Evolutionary conservation across 2,329 filamentous ascomycete species (phyloP), one percentile per base, ranked within the genome.

Genomic region (Lojkania enalia): DNA sequence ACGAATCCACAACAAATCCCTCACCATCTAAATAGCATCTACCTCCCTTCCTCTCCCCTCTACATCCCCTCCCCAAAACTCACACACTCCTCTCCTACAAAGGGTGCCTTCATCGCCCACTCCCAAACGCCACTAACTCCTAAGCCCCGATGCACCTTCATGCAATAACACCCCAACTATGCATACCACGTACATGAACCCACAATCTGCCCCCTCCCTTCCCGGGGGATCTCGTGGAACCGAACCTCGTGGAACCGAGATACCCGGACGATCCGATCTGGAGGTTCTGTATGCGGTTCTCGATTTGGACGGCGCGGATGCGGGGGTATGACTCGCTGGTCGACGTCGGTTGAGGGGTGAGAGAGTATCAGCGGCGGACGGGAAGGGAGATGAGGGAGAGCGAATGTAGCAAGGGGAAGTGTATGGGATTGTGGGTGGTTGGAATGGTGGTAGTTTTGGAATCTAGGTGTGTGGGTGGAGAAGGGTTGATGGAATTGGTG

Each of bases 141-240:
- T 13, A 27, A 5, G 23, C 37, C 21, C n/a, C 23, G 23, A n/a
- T 7, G 16, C 15, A 18, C 27, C 18, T 27, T 38, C 35, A 44
- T 44, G 42, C 42, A 44, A 44, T 44, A 44, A 23, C 35, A 39
- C 23, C 33, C 12, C 33, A 3, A 30, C 20, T 44, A 44, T 44
- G 25, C 42, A 38, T 39, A 16, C 16, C 29, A 16, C 30, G 9
- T 16, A 16, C 30, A 9, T 16, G 9, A 16, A 33, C 7, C 9
- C 30, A 36, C 33, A 11, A 21, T 21, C 33, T 11, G 9, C 30
- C 16, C 30, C 9, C 15, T 16, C 9, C 9, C 15, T 33, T 9
- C 30, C 30, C 30, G 7, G 9, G 30, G 7, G 30, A 33, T 33
- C 30, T 33, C n/a, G 23, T 27, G 23, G 7, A 7, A 27, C 23